Evolutionary conservation across 768 basidiomycete species (phyloP), one percentile per base, ranked within the genome.

Genomic region (Mycena olivaceomarginata): DNA sequence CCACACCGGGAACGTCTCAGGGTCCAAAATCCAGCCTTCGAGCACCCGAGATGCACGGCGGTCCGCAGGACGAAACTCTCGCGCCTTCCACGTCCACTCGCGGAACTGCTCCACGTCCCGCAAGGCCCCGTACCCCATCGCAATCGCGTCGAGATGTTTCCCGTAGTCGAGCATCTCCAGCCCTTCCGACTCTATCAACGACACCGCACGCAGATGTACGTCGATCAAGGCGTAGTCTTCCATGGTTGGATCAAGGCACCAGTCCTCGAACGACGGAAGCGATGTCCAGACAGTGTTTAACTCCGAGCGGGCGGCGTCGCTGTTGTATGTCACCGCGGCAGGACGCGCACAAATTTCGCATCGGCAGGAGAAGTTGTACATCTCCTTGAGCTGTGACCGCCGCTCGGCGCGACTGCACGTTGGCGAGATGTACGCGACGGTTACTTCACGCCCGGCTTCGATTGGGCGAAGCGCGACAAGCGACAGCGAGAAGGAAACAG

Each of bases 81-180:
- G 80, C 40, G 83, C 87, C 43, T 78, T 76, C 64, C 77, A 77
- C 18, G 82, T 79, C 87, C 87, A 88, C 46, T 78, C 74, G 64
- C 79, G 81, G 70, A 89, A 89, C 68, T 83, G 83, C 40, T 84
- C 78, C 18, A 77, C 80, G 51, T 89, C 86, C 22, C 82, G 81
- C 20, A 89, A 77, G 12, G 87, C 87, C 1, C 87, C 88, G 77
- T 87, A 88, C 59, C 86, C 87, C 84, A 87, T 86, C 3, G 87
- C 87, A 37, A 89, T 84, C 7, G 78, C 81, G 65, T 89, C 88
- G 13, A 85, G 78, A 51, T 89, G 87, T 63, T 77, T 81, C 59
- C 80, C 80, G 40, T 74, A 71, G 12, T 83, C 70, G 40, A 73
- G 71, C 76, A 46, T 69, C 72, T 88, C 82, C 37, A 89, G 76